Evolutionary conservation across 495 filamentous ascomycete species (phyloP), one percentile per base, ranked within the genome.

Genomic region (Trichocladium uniseriatum): DNA sequence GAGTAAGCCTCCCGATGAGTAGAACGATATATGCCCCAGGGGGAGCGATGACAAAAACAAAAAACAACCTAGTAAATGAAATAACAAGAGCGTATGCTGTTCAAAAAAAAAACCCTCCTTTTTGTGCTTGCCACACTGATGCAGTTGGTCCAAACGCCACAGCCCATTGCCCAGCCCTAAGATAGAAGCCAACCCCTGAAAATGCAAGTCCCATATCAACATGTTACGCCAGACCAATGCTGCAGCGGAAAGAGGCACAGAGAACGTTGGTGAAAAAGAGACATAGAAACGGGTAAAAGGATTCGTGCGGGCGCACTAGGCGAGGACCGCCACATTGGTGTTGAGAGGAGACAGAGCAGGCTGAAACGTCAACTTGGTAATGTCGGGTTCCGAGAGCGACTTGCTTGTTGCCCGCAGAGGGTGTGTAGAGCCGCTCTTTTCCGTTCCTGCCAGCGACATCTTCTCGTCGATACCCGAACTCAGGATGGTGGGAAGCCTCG

Each of bases 401-500:
- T 52, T 55, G 34, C 48, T 47, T 13, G 29, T 45, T 21, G 48
- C 49, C 36, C 45, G 38, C 10, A 53, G 38, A 1, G 56, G 43
- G 9, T 35, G 37, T 6, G 18, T 14, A 6, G 51, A 11, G 4
- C n/a, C 34, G 27, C 19, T 19, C 19, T 35, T 53, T 18, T 38
- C 49, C 27, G 32, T 36, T 14, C 16, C 11, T 0, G 22, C 29
- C 16, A 39, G 37, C 13, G 48, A 42, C 2, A 14, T 21, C 18
- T 43, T 57, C 20, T 52, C 54, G 34, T 48, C 49, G 42, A 37
- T 34, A 27, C 46, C 58, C 4, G 57, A 60, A 40, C 66, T 67
- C 18, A 55, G n/a, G 22, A 67, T 67, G 21, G 63, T 69, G 19
- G 65, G 47, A n/a, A 67, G 44, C 49, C 57, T 62, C 38, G 64